Evolutionary conservation across 2,329 filamentous ascomycete species (phyloP).

Genomic region (Cercospora sp.): DNA sequence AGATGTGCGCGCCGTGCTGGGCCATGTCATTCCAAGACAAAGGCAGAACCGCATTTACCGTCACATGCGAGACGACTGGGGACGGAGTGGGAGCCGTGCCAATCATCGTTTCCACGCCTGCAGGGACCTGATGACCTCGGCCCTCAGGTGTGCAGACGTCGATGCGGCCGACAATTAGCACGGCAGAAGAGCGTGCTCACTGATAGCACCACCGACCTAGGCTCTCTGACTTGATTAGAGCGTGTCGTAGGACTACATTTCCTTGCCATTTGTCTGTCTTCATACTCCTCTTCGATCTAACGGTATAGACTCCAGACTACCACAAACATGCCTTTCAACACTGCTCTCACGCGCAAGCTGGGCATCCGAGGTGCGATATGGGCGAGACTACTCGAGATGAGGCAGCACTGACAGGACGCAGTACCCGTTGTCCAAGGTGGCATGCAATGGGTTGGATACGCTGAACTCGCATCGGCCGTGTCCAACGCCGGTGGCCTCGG

Average conservation of each 20-base stretch:
- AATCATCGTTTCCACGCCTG: not conserved
- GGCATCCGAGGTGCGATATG: conserved; percentile 52
- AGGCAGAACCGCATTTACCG: conserved; percentile 14
- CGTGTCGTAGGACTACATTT: conserved; percentile 12
- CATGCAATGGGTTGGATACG: conserved; percentile 85
- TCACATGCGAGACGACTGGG: conserved; percentile 14
- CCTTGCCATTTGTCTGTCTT: not conserved
- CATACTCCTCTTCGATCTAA: not conserved
- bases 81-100: conserved; percentile 3
- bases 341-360: conserved; percentile 61
- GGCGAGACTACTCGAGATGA: not conserved
- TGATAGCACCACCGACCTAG: conserved; percentile 6
- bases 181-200: conserved; percentile 13
- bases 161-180: conserved; percentile 3
- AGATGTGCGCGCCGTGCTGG: not conserved
- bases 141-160: conserved; percentile 5
- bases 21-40: not conserved
- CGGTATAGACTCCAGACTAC: not conserved
- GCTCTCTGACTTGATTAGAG: not conserved
- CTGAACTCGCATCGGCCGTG: conserved; percentile 72
- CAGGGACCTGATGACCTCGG: conserved; percentile 18
- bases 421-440: conserved; percentile 83
- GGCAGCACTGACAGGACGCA: conserved; percentile 39
- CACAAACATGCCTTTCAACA: conserved; percentile 63
- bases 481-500: conserved; percentile 81